Evolutionary conservation across 2,329 filamentous ascomycete genomes (phyloP).

Genomic region (Helminthosporium solani): DNA sequence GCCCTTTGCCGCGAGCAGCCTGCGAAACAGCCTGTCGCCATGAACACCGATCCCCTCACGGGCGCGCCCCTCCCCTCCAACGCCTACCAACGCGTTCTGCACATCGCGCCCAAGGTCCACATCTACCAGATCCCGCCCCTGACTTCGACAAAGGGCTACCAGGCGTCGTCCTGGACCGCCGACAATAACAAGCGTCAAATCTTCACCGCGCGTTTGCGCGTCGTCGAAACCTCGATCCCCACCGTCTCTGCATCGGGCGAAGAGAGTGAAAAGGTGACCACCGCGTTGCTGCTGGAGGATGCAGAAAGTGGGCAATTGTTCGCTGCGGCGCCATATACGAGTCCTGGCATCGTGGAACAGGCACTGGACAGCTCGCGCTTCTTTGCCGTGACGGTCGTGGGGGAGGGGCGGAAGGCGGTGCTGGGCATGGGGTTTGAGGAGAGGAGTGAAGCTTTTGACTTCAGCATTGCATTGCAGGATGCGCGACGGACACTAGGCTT

Average conservation of each 20-base stretch:
- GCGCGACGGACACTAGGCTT: slow-evolving; percentile 69
- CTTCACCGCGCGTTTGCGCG: slow-evolving; percentile 78
- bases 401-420: slow-evolving; percentile 73
- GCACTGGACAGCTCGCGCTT: slow-evolving; percentile 79
- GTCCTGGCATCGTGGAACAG: slow-evolving; percentile 66
- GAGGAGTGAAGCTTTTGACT: slow-evolving; percentile 81
- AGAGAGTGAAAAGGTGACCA: slow-evolving; percentile 60
- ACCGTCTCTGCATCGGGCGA: slow-evolving; percentile 15
- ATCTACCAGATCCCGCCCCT: slow-evolving; percentile 86
- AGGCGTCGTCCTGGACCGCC: slow-evolving; percentile 73
- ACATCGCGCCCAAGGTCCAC: slow-evolving; percentile 72
- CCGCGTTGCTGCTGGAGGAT: slow-evolving; percentile 80
- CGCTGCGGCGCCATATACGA: slow-evolving; percentile 77
- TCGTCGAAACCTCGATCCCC: slow-evolving; percentile 71
- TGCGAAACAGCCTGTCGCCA: slow-evolving; percentile 29
- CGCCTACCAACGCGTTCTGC: slow-evolving; percentile 83
- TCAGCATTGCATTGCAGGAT: slow-evolving; percentile 77
- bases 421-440: slow-evolving; percentile 88
- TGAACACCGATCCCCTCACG: slow-evolving; percentile 72
- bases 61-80: slow-evolving; percentile 67
- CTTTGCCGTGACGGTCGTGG: slow-evolving; percentile 79
- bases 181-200: slow-evolving; percentile 69
- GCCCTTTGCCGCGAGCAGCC: background rate
- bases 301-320: slow-evolving; percentile 71
- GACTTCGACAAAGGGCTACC: slow-evolving; percentile 75